phyloP scores from a whole-genome alignment of 78 protist genomes.

The Planoprotostelium fungivorum region DNA sequence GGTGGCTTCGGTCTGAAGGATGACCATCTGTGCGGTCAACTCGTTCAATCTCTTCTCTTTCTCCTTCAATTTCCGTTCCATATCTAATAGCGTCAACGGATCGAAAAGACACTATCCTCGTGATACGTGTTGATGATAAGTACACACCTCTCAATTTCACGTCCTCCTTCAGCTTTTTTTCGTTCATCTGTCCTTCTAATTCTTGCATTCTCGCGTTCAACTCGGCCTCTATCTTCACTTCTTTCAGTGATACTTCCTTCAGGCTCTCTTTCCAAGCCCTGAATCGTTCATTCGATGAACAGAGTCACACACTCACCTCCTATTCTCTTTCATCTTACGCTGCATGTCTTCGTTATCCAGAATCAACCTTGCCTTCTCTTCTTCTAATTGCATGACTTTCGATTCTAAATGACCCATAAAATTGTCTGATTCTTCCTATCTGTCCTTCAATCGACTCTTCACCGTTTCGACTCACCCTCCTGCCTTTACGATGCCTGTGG shows the following conservation, averaged over 20 bases:
- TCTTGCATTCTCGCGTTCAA: not conserved
- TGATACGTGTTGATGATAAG: not conserved
- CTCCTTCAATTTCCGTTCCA: not conserved
- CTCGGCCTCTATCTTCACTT: not conserved
- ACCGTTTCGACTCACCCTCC: not conserved
- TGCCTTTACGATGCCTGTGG: not conserved
- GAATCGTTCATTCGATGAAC: not conserved
- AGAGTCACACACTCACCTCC: not conserved
- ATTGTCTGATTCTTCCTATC: not conserved
- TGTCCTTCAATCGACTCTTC: too few relatives aligned
- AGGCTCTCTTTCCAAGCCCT: not conserved
- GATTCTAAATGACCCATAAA: not conserved
- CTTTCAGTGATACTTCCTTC: not conserved
- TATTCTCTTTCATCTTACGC: not conserved
- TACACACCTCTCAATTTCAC: too few relatives aligned
- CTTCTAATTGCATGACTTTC: not conserved
- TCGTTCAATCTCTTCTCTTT: not conserved
- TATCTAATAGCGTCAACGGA: not conserved
- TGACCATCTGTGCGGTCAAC: not conserved
- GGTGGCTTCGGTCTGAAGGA: not conserved
- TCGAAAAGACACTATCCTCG: too few relatives aligned
- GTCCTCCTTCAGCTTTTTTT: not conserved
- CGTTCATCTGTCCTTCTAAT: not conserved
- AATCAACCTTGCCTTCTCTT: not conserved
- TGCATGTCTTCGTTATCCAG: not conserved